These are phyloP conservation scores for Thermochaetoides thermophila DNA, from an alignment of 495 filamentous ascomycete genomes.

Conservation along the genomic window DNA sequence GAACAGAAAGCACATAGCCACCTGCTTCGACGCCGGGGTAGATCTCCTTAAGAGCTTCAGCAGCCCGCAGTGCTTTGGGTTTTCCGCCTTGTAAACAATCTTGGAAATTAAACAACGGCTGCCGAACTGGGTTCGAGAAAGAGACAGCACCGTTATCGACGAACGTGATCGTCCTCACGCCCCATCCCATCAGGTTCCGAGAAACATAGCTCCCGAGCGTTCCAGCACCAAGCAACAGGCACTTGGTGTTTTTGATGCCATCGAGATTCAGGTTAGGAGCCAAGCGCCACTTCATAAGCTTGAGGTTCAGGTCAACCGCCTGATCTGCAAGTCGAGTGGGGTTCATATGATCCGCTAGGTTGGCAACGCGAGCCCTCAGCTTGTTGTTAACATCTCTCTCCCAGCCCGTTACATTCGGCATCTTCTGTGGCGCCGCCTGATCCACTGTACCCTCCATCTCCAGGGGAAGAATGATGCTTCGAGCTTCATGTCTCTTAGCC, in stretches of 20 bases:
- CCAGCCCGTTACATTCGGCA: constrained; percentile 92
- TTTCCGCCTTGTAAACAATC: constrained; percentile 80
- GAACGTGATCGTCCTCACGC: constrained; percentile 91
- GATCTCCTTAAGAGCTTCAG: constrained; percentile 67
- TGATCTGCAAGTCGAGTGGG: constrained; percentile 75
- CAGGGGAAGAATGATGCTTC: constrained; percentile 63
- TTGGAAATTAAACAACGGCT: constrained; percentile 78
- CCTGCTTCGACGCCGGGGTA: constrained; percentile 77
- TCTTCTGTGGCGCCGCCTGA: constrained; percentile 25
- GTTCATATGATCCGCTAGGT: constrained; percentile 84
- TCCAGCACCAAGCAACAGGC: constrained; percentile 85
- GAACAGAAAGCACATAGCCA: constrained; percentile 70
- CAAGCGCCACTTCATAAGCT: constrained; percentile 97
- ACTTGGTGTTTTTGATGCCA: constrained; percentile 77
- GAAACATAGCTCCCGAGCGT: constrained; percentile 90
- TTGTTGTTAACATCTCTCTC: constrained; percentile 69
- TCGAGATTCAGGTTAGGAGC: constrained; percentile 79
- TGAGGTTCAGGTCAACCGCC: constrained; percentile 93
- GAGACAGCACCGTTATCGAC: constrained; percentile 88
- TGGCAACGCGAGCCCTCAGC: constrained; percentile 55
- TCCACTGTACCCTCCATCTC: constrained; percentile 34
- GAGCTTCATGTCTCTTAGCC: constrained; percentile 53
- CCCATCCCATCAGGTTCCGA: constrained; percentile 86
- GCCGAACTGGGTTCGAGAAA: constrained; percentile 94
- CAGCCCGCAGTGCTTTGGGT: constrained; percentile 69